Evolutionary conservation across 2,329 filamentous ascomycete genomes (phyloP).

Genomic region (Cladosporium sp.): DNA sequence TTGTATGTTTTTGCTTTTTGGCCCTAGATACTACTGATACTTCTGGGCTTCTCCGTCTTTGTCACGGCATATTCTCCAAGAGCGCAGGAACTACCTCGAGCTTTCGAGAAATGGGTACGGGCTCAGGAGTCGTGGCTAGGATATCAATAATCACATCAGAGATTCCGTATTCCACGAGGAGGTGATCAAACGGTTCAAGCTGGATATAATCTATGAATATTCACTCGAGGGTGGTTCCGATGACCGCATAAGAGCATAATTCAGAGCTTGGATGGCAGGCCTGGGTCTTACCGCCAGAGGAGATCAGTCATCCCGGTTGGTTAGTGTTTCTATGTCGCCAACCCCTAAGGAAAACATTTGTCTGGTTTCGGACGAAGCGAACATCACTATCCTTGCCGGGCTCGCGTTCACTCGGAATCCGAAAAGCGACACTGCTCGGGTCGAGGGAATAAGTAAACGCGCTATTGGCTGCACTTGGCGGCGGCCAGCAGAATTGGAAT

Average conservation of each 20-base stretch:
- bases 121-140: background rate
- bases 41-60: slow-evolving; percentile 3
- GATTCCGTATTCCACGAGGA: background rate
- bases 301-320: background rate
- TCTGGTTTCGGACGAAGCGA: slow-evolving; percentile 5
- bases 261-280: slow-evolving; percentile 3
- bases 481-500: background rate
- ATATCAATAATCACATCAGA: background rate
- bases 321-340: background rate
- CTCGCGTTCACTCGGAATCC: background rate
- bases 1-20: too few species aligned
- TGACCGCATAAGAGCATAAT: slow-evolving; percentile 1
- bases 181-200: slow-evolving; percentile 1
- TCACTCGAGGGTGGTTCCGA: slow-evolving; percentile 5
- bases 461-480: background rate
- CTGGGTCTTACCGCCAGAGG: background rate
- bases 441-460: background rate
- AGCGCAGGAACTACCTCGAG: background rate
- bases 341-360: slow-evolving; percentile 2
- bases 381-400: background rate
- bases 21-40: too few species aligned
- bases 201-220: background rate
- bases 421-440: background rate
- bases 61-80: background rate
- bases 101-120: background rate